Evolutionary conservation across 139 green algal species (phyloP), one percentile per base, ranked within the genome.

Genomic region (Chlorella vulgaris): DNA sequence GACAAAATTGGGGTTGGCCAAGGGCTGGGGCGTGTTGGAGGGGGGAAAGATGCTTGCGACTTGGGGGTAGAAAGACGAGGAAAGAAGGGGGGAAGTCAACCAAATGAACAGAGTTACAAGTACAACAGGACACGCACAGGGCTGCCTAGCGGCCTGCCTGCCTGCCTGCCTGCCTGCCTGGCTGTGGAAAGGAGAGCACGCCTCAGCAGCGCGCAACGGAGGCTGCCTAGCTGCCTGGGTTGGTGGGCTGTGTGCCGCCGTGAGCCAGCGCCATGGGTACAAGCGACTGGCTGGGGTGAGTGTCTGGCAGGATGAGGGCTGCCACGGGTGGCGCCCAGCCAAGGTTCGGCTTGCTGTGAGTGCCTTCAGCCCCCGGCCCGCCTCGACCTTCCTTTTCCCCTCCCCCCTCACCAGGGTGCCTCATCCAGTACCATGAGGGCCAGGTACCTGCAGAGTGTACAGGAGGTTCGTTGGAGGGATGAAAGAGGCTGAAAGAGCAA

Each of bases 381-480:
- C n/a, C n/a, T n/a, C n/a, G n/a, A n/a, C n/a, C n/a, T n/a, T n/a
- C n/a, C n/a, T n/a, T n/a, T n/a, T n/a, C n/a, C n/a, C n/a, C n/a
- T n/a, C n/a, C n/a, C n/a, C n/a, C n/a, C n/a, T 84, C 73, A 94
- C 90, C 90, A 94, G 19, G 88, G 89, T 4, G 77, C 81, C 26
- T 94, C 90, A 8, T 94, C 89, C 24, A 90, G 78, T 15, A 90
- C 85, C 55, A 84, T 88, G n/a, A 95, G 82, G 21, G 84, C 81
- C 74, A 94, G 70, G 79, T 94, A 94, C 63, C 82, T 81, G 78
- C 36, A 38, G 6, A 61, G 18, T 4, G 39, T 28, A 7, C 31
- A 26, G 36, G 22, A n/a, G n/a, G n/a, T n/a, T n/a, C n/a, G n/a
- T n/a, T n/a, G n/a, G n/a, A n/a, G n/a, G n/a, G n/a, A n/a, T n/a